A percentile compares a stretch with the other conserved stretches of the same genome.
Evolutionary conservation across 2,329 filamentous ascomycete species (phyloP).

Genomic region (Trichothecium sympodiale): DNA sequence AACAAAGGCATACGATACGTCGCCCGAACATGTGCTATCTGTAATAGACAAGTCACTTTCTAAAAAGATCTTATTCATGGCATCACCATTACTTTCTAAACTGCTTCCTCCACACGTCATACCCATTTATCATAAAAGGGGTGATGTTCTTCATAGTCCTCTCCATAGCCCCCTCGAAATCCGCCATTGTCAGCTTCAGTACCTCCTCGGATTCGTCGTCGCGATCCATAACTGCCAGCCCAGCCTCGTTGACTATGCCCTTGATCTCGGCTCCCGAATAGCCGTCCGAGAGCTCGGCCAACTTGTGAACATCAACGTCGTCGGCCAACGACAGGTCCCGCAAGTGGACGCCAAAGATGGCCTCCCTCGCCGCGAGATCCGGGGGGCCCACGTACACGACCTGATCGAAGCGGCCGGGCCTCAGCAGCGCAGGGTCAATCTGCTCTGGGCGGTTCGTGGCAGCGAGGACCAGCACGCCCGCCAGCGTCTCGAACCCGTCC

Average conservation of each 20-base stretch:
- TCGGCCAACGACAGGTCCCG: conserved; percentile 44
- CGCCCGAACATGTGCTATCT: too few relatives aligned
- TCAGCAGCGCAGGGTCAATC: conserved; percentile 74
- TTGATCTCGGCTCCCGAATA: conserved; percentile 79
- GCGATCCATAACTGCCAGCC: conserved; percentile 28
- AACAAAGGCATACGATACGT: too few relatives aligned
- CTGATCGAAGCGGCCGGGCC: conserved; percentile 76
- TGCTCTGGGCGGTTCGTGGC: conserved; percentile 86
- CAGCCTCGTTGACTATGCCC: conserved; percentile 36
- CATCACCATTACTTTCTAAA: conserved; percentile 6
- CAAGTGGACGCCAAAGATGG: conserved; percentile 63
- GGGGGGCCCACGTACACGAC: conserved; percentile 81
- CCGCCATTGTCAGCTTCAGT: conserved; percentile 26
- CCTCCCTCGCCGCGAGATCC: conserved; percentile 57
- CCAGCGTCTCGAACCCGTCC: conserved; percentile 82
- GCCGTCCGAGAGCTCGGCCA: conserved; percentile 59
- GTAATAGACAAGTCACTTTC: too few relatives aligned
- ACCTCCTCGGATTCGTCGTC: conserved; percentile 15
- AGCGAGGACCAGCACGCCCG: conserved; percentile 76
- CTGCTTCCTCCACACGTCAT: conserved; percentile 40
- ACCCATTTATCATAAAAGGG: conserved; percentile 42
- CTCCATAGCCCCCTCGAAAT: conserved; percentile 31
- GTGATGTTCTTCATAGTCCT: conserved; percentile 48
- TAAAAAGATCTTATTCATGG: too few relatives aligned
- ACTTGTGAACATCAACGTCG: conserved; percentile 53